These are phyloP conservation scores for Arabidopsis suecica DNA, from an alignment of 345 rosid genomes.

Conservation along the genomic window DNA sequence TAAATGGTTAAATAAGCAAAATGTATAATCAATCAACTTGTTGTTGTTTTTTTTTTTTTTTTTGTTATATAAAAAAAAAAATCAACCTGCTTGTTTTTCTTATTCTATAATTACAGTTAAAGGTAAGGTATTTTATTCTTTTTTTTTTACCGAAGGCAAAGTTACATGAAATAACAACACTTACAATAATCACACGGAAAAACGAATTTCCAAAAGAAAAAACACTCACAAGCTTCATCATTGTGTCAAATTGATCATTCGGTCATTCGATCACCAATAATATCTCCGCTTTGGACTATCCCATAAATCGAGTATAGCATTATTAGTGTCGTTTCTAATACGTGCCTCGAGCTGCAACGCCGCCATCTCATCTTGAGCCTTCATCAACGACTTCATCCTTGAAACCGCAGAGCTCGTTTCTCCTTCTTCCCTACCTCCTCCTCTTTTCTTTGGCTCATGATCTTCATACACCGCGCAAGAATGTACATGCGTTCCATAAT, in stretches of 20 bases:
- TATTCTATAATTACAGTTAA: no score
- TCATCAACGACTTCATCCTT: constrained; percentile 30
- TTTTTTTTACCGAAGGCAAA: no score
- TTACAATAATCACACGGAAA: neutral
- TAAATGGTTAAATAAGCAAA: no score
- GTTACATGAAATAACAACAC: no score
- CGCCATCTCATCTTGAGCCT: constrained; percentile 33
- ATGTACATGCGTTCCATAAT: constrained; percentile 36
- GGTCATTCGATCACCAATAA: constrained; percentile 15
- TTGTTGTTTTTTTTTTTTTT: no score
- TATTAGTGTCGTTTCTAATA: neutral
- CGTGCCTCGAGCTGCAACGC: constrained; percentile 30
- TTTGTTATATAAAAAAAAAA: no score
- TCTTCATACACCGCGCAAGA: constrained; percentile 33
- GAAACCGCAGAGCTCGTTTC: constrained; percentile 6
- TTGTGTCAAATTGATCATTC: neutral
- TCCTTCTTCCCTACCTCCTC: constrained; percentile 23
- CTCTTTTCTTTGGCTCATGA: neutral
- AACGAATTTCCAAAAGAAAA: neutral
- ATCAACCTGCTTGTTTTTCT: no score
- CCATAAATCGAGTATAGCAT: constrained; percentile 27
- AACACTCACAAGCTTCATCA: neutral
- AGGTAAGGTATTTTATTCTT: no score
- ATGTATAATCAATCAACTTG: no score
- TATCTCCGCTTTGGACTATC: constrained; percentile 29